Evolutionary conservation across 441 rosid species (phyloP).

Genomic region (Adansonia grandidieri): DNA sequence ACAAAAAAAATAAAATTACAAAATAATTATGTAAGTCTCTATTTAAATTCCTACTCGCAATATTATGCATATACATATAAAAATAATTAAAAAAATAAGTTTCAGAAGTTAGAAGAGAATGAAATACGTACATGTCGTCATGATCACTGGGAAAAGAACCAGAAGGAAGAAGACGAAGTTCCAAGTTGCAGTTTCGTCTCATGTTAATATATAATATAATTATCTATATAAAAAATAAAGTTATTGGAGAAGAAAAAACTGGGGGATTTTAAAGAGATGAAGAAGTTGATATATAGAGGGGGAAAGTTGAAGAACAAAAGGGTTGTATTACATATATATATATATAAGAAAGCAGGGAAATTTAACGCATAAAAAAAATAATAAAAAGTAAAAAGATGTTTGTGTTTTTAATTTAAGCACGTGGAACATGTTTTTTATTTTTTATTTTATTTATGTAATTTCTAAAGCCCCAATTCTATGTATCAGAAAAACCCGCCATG

Average conservation of each 20-base stretch:
- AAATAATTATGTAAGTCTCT: no score
- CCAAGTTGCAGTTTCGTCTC: constrained; percentile 48
- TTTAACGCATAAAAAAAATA: background rate
- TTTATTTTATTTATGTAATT: no score
- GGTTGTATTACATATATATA: background rate
- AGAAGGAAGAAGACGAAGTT: constrained; percentile 43
- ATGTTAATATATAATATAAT: constrained; percentile 2
- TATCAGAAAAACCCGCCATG: no score
- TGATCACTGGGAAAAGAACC: background rate
- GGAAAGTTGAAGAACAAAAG: background rate
- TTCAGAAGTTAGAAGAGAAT: background rate
- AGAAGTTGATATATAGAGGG: background rate
- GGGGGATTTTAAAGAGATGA: background rate
- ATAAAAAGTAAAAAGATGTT: background rate
- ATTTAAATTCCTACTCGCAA: background rate
- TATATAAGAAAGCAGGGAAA: background rate
- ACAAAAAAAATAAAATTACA: background rate
- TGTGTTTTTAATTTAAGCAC: constrained; percentile 12
- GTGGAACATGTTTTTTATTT: constrained; percentile 21
- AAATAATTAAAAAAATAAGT: background rate
- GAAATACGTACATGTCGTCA: constrained; percentile 26
- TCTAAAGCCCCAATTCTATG: no score
- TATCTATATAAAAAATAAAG: no score
- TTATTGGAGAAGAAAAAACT: background rate
- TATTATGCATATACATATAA: background rate